These are phyloP conservation scores for Coniochaeta sp. DNA, from an alignment of 2,329 filamentous ascomycete species.

Conservation along the genomic window DNA sequence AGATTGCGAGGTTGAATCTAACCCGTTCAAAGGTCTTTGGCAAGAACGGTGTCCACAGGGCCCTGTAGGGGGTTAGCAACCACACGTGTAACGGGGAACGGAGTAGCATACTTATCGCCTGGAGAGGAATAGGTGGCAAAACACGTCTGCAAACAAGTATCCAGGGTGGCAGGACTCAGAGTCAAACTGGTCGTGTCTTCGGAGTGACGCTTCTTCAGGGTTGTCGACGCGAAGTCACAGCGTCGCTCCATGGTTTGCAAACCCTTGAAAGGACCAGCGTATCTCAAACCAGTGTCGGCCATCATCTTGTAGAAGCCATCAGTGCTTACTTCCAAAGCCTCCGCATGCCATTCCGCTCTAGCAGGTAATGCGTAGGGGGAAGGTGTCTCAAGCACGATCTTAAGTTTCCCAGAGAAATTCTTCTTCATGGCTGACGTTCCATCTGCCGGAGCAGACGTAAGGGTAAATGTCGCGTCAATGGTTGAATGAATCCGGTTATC, in stretches of 20 bases:
- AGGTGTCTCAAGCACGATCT: constrained; percentile 22
- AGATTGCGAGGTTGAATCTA: constrained; percentile 26
- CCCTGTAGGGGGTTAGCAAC: constrained; percentile 11
- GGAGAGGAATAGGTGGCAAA: constrained; percentile 32
- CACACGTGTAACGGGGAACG: background rate
- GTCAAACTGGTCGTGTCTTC: constrained; percentile 27
- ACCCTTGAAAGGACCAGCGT: constrained; percentile 29
- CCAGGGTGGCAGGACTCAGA: constrained; percentile 32
- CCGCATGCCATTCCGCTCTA: constrained; percentile 14
- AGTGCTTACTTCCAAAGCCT: constrained; percentile 22
- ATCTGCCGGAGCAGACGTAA: constrained; percentile 25
- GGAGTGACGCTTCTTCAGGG: constrained; percentile 20
- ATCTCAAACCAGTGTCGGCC: constrained; percentile 26
- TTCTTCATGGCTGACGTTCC: constrained; percentile 24
- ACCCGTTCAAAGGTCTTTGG: constrained; percentile 25
- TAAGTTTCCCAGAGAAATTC: constrained; percentile 24
- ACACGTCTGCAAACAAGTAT: constrained; percentile 32
- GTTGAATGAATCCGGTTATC: constrained; percentile 1
- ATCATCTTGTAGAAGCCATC: constrained; percentile 33
- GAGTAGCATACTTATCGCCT: constrained; percentile 25
- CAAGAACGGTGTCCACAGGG: constrained; percentile 34
- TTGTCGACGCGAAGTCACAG: constrained; percentile 24
- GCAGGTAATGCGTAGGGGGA: constrained; percentile 17
- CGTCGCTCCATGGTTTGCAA: constrained; percentile 25
- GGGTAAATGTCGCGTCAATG: constrained; percentile 23